Evolutionary conservation across 1,284 basidiomycete genomes (phyloP), one percentile per base, ranked within the genome.

Genomic region (Rhodotorula sp.): DNA sequence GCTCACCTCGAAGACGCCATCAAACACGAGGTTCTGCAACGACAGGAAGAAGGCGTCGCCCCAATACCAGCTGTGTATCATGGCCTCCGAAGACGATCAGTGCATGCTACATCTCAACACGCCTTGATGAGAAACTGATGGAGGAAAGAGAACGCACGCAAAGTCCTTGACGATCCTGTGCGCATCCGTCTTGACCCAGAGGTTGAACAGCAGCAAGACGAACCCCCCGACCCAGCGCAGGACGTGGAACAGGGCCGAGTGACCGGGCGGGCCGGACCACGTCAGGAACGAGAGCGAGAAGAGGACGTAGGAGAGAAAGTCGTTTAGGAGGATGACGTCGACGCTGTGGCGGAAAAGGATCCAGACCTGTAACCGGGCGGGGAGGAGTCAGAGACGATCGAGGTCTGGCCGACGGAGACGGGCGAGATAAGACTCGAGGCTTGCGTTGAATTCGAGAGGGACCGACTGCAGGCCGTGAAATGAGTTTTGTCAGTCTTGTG

Each of bases 131-230:
- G 44, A 46, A 1, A 49, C 20, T 49, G 22, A 29, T 33, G 6
- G 46, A 53, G 48, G 26, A 24, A 33, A 12, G 22, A 14, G 4
- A 68, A 68, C 64, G 80, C 79, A 85, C n/a, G 85, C 85, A 66
- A 84, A 85, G 76, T 86, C 85, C 73, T 96, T 97, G 72, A 99
- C 94, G 63, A 99, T 93, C 61, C 93, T 86, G 80, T 99, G 95
- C 0, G 95, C 95, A 78, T 99, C 95, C 20, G 75, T 75, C 82
- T 99, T 99, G 76, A 99, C 95, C 94, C 95, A 99, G 49, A 97
- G 85, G 80, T 99, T 99, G 85, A 99, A 98, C 53, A 86, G 86
- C 79, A 99, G 94, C 48, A 99, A 83, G 0, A 87, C 85, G 76
- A 92, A 82, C 20, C 96, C 95, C 20, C 88, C 88, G 56, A 90